A percentile compares a stretch with the other conserved stretches of the same genome.
phyloP scores from a whole-genome alignment of 306 rosid genomes.

The Malus asiatica region DNA sequence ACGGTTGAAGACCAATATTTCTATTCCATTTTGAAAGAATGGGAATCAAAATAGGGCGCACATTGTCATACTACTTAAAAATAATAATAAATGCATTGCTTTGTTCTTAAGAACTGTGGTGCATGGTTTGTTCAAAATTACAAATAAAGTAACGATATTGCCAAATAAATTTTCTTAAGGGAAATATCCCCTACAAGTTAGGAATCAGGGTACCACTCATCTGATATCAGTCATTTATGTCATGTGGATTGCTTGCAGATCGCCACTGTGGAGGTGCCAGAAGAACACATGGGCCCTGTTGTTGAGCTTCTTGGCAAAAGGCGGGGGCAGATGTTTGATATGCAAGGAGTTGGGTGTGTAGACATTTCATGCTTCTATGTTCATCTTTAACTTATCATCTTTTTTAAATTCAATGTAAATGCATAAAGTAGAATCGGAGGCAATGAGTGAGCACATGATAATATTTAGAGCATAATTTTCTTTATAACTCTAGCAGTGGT shows the following conservation, averaged over 20 bases:
- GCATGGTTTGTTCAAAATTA: neutral
- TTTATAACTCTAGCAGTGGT: too few species aligned
- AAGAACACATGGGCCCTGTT: slow-evolving; percentile 89
- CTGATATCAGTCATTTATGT: slow-evolving; percentile 9
- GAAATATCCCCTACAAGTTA: neutral
- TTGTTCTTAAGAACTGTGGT: neutral
- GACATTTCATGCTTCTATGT: slow-evolving; percentile 17
- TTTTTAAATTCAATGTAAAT: neutral
- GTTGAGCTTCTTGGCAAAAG: slow-evolving; percentile 96
- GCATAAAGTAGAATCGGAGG: neutral
- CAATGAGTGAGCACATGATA: too few species aligned
- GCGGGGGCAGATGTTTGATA: slow-evolving; percentile 94
- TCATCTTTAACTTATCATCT: neutral
- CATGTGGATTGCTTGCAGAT: slow-evolving; percentile 43
- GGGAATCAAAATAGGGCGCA: neutral
- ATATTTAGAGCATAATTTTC: too few species aligned
- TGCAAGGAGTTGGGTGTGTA: slow-evolving; percentile 92
- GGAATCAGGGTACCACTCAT: neutral
- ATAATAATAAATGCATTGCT: neutral
- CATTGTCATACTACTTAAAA: too few species aligned
- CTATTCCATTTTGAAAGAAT: too few species aligned
- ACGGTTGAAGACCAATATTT: neutral
- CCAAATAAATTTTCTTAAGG: neutral
- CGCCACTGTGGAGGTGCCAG: slow-evolving; percentile 97
- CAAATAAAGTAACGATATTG: neutral